phyloP scores from a whole-genome alignment of 2,329 filamentous ascomycete species.

The Phaeosphaeriaceae sp. region DNA sequence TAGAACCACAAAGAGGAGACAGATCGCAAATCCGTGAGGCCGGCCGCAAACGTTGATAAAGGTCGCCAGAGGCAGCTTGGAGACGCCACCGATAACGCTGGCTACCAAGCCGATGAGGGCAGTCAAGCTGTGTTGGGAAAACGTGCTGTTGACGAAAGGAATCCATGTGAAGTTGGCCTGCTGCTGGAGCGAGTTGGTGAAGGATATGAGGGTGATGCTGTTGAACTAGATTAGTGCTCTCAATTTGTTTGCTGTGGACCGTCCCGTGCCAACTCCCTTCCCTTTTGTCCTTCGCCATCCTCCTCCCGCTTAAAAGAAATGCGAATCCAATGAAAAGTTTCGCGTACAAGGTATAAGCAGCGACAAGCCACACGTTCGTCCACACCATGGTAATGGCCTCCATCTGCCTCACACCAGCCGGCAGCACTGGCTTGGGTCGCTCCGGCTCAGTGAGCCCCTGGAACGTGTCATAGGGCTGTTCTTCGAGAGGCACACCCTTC shows the following conservation, averaged over 20 bases:
- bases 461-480: constrained; percentile 1
- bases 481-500: not conserved
- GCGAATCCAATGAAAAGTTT: not conserved
- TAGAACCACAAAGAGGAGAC: constrained; percentile 12
- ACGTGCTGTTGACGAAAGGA: constrained; percentile 47
- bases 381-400: constrained; percentile 53
- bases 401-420: constrained; percentile 39
- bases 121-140: constrained; percentile 38
- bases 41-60: constrained; percentile 49
- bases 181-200: constrained; percentile 55
- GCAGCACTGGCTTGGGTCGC: constrained; percentile 7
- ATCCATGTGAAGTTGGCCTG: constrained; percentile 48
- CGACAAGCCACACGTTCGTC: constrained; percentile 48
- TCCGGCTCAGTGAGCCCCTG: not conserved
- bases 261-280: not conserved
- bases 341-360: constrained; percentile 41
- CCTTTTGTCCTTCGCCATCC: not conserved
- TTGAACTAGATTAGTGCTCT: not conserved
- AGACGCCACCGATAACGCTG: constrained; percentile 41
- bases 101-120: constrained; percentile 42
- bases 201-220: constrained; percentile 26
- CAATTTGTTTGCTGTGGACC: not conserved
- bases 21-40: constrained; percentile 41
- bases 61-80: constrained; percentile 47
- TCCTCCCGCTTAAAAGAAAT: not conserved